A percentile compares a stretch with the other conserved stretches of the same genome.
These are phyloP conservation scores for Diplodia seriata DNA, from an alignment of 2,329 filamentous ascomycete species.

Conservation along the genomic window DNA sequence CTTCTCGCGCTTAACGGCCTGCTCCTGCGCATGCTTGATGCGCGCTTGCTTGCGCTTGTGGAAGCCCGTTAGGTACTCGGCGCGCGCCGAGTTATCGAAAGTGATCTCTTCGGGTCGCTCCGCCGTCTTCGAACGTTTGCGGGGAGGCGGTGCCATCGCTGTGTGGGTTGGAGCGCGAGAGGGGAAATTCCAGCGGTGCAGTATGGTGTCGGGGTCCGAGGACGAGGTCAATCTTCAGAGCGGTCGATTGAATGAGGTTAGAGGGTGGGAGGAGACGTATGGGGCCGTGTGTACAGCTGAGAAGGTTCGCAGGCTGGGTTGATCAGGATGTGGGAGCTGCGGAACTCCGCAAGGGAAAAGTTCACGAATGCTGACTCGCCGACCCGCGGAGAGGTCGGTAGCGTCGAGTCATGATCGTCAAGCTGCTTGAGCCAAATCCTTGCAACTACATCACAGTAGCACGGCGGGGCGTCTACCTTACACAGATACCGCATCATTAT, in stretches of 20 bases:
- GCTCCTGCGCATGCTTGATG: slow-evolving; percentile 82
- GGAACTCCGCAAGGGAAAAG: slow-evolving; percentile 18
- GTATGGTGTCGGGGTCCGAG: neutral
- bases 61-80: slow-evolving; percentile 93
- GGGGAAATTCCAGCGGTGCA: neutral
- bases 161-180: neutral
- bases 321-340: neutral
- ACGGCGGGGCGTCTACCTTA: too few relatives aligned
- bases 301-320: neutral
- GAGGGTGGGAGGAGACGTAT: neutral
- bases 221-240: neutral
- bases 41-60: slow-evolving; percentile 92
- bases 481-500: too few relatives aligned
- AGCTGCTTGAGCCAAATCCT: neutral
- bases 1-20: slow-evolving; percentile 76
- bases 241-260: neutral
- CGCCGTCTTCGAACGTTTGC: slow-evolving; percentile 44
- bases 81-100: slow-evolving; percentile 80
- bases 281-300: neutral
- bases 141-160: slow-evolving; percentile 36
- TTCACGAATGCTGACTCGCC: slow-evolving; percentile 18
- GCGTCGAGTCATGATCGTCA: neutral
- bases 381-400: neutral
- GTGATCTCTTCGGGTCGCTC: slow-evolving; percentile 77
- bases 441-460: too few relatives aligned